Percentiles rank a stretch among this genome's conserved stretches.
Conservation (phyloP, 257 asterid genomes). For the Vinca minor region DNA sequence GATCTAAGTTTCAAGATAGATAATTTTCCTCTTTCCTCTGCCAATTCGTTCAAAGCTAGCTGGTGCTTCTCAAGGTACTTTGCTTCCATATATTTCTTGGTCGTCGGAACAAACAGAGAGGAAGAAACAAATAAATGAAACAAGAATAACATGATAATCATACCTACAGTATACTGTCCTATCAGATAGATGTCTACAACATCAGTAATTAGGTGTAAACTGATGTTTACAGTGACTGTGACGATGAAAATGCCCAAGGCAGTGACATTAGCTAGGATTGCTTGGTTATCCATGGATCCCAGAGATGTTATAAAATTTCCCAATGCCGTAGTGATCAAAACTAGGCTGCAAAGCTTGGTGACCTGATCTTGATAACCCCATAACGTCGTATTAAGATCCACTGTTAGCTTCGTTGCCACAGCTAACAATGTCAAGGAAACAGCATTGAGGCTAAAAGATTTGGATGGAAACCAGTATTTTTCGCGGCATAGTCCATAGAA, state of each 20-base stretch:
- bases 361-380: conserved; percentile 17
- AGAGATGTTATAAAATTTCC: conserved; percentile 17
- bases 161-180: conserved; percentile 8
- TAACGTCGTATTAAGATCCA: conserved; percentile 13
- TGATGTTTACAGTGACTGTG: conserved; percentile 3
- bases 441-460: conserved; percentile 22
- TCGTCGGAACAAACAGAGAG: conserved; percentile 8
- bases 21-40: neutral
- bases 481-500: conserved; percentile 12
- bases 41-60: neutral
- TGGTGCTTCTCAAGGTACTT: neutral
- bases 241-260: conserved; percentile 20
- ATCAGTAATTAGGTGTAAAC: neutral
- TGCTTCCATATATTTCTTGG: conserved; percentile 6
- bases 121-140: neutral
- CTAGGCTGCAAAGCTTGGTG: conserved; percentile 17
- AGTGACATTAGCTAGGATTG: conserved; percentile 6
- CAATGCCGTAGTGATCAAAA: conserved; percentile 17
- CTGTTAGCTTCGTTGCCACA: conserved; percentile 16
- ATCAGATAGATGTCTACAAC: neutral
- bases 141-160: conserved; percentile 16
- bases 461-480: conserved; percentile 26
- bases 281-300: conserved; percentile 10
- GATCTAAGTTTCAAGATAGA: neutral
- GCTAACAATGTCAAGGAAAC: conserved; percentile 17